Evolutionary conservation across 768 basidiomycete species (phyloP).

Genomic region (Mycena venus): DNA sequence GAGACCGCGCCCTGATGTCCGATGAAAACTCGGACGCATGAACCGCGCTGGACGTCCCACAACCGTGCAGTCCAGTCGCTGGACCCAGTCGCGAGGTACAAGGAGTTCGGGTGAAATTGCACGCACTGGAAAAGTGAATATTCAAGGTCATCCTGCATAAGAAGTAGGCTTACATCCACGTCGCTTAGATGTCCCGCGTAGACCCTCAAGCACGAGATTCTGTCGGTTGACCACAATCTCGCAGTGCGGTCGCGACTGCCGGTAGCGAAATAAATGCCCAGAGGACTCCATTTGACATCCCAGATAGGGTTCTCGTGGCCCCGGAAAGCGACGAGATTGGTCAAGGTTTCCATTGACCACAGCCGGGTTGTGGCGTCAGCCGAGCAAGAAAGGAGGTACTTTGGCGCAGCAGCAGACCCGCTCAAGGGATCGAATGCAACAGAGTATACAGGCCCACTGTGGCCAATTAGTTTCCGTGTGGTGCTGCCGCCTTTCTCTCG

Average conservation of each 20-base stretch:
- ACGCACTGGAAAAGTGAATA: conserved; percentile 73
- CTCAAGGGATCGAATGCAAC: conserved; percentile 93
- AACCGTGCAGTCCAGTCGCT: conserved; percentile 96
- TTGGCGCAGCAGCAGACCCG: conserved; percentile 89
- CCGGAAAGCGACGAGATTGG: conserved; percentile 92
- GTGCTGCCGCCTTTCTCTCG: conserved; percentile 86
- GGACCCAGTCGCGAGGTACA: conserved; percentile 97
- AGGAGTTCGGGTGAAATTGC: conserved; percentile 96
- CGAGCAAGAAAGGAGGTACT: conserved; percentile 91
- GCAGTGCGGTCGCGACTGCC: conserved; percentile 95
- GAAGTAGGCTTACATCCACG: conserved; percentile 83
- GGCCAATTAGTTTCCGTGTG: conserved; percentile 96
- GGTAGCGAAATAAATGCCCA: conserved; percentile 98
- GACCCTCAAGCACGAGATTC: conserved; percentile 86
- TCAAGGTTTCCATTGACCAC: conserved; percentile 96
- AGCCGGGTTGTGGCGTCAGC: conserved; percentile 92
- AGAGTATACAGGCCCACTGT: conserved; percentile 96
- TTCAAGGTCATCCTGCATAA: background rate
- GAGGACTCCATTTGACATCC: conserved; percentile 99
- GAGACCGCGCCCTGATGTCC: conserved; percentile 94
- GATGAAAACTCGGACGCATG: conserved; percentile 94
- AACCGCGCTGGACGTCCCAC: conserved; percentile 98
- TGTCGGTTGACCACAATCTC: conserved; percentile 95
- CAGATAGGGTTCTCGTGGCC: conserved; percentile 98
- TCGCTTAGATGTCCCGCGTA: conserved; percentile 98